These are phyloP conservation scores for Marvania coccoides DNA, from an alignment of 139 green algal species.

Conservation along the genomic window DNA sequence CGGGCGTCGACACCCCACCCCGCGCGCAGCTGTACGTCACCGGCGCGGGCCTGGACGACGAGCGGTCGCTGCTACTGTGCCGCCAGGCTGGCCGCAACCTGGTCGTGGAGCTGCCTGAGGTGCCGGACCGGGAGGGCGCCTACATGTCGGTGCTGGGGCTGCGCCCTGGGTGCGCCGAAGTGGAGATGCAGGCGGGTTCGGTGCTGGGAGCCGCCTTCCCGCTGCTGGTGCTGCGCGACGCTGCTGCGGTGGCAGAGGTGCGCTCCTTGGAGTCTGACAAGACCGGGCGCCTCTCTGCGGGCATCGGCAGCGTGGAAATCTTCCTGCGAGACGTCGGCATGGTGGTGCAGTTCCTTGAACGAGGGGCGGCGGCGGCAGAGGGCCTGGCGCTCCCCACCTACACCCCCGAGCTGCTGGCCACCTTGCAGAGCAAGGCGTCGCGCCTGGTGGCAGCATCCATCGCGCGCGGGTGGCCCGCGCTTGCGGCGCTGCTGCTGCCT, in stretches of 20 bases:
- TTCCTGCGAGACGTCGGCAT: conserved; percentile 30
- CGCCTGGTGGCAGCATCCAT: conserved; percentile 4
- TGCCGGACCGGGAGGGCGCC: neutral
- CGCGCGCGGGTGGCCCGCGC: conserved; percentile 11
- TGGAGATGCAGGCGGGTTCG: conserved; percentile 9
- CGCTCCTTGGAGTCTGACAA: conserved; percentile 9
- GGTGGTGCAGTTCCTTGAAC: conserved; percentile 20
- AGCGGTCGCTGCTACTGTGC: conserved; percentile 7
- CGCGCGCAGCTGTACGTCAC: neutral
- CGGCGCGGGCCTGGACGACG: neutral
- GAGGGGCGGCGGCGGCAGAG: neutral
- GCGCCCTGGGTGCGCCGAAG: conserved; percentile 3
- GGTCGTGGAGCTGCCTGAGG: neutral
- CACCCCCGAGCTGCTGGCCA: neutral
- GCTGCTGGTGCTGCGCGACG: conserved; percentile 22
- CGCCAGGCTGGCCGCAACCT: conserved; percentile 11
- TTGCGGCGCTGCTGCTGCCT: conserved; percentile 22
- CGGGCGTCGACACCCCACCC: neutral
- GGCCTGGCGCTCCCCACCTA: neutral
- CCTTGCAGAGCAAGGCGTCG: conserved; percentile 3
- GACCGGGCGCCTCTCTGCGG: neutral
- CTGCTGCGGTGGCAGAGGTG: conserved; percentile 21
- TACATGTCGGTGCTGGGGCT: conserved; percentile 5
- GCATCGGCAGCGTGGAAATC: neutral
- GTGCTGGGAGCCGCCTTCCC: neutral